A percentile compares a stretch with the other conserved stretches of the same genome.
Conservation (phyloP, 345 rosid genomes). For the Fremontodendron californicum region DNA sequence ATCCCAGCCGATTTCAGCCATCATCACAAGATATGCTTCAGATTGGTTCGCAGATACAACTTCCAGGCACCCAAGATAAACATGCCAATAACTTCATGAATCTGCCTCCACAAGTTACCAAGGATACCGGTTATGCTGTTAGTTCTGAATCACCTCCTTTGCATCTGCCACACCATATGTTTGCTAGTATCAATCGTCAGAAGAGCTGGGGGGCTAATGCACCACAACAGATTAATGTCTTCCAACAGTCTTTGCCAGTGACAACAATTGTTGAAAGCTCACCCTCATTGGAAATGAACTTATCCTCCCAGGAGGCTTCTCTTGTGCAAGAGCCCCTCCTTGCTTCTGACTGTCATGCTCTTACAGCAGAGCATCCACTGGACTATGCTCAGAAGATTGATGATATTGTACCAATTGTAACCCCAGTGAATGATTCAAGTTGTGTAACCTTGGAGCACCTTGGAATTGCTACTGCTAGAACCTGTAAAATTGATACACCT, state of each 20-base stretch:
- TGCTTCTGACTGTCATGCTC: conserved; percentile 29
- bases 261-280: conserved; percentile 34
- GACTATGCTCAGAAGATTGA: conserved; percentile 29
- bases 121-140: conserved; percentile 33
- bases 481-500: conserved; percentile 28
- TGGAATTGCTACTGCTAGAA: conserved; percentile 28
- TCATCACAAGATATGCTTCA: conserved; percentile 48
- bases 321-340: conserved; percentile 25
- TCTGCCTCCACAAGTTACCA: conserved; percentile 39
- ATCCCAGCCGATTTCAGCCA: conserved; percentile 45
- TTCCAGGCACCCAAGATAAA: conserved; percentile 45
- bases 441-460: conserved; percentile 16
- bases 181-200: conserved; percentile 35
- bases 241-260: conserved; percentile 31
- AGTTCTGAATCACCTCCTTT: conserved; percentile 35
- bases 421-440: conserved; percentile 14
- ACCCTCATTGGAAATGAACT: conserved; percentile 27
- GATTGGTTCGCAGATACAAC: conserved; percentile 46
- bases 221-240: conserved; percentile 32
- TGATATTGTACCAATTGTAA: conserved; percentile 21
- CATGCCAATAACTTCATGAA: conserved; percentile 32
- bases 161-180: conserved; percentile 51
- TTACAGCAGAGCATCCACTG: conserved; percentile 27
- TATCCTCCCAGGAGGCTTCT: conserved; percentile 28
- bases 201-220: conserved; percentile 31